phyloP scores from a whole-genome alignment of 257 asterid species.

The Perilla frutescens region DNA sequence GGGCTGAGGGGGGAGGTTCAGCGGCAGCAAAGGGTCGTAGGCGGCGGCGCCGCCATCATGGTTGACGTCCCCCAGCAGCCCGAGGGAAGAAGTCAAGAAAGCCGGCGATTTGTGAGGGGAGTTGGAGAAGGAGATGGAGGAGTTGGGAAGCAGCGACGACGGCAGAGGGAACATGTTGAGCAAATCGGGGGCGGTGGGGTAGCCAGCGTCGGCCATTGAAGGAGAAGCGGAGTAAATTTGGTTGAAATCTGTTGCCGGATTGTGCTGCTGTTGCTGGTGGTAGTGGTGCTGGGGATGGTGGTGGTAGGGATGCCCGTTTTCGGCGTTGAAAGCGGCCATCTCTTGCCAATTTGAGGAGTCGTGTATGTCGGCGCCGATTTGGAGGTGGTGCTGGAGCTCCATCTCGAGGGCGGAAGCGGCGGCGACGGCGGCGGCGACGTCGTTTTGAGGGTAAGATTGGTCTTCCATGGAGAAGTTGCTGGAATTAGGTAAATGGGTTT shows the following conservation, averaged over 20 bases:
- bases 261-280: slow-evolving; percentile 32
- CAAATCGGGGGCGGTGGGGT: slow-evolving; percentile 57
- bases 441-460: slow-evolving; percentile 40
- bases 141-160: slow-evolving; percentile 52
- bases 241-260: slow-evolving; percentile 29
- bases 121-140: slow-evolving; percentile 47
- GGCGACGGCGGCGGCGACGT: slow-evolving; percentile 38
- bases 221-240: slow-evolving; percentile 30
- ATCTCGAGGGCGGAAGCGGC: slow-evolving; percentile 61
- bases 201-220: slow-evolving; percentile 33
- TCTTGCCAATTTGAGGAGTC: slow-evolving; percentile 58
- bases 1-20: slow-evolving; percentile 81
- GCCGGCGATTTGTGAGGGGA: slow-evolving; percentile 41
- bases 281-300: slow-evolving; percentile 31
- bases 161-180: slow-evolving; percentile 77
- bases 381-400: slow-evolving; percentile 68
- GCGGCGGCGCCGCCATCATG: slow-evolving; percentile 45
- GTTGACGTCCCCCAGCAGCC: slow-evolving; percentile 66
- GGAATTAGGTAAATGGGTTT: slow-evolving; percentile 44
- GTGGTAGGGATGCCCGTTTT: slow-evolving; percentile 29
- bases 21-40: slow-evolving; percentile 76
- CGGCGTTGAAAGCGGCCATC: slow-evolving; percentile 38
- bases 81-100: slow-evolving; percentile 72
- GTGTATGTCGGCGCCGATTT: slow-evolving; percentile 49
- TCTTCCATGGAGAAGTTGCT: slow-evolving; percentile 52